These are phyloP conservation scores for Camellia granthamiana DNA, from an alignment of 148 eudicot genomes.

Conservation along the genomic window DNA sequence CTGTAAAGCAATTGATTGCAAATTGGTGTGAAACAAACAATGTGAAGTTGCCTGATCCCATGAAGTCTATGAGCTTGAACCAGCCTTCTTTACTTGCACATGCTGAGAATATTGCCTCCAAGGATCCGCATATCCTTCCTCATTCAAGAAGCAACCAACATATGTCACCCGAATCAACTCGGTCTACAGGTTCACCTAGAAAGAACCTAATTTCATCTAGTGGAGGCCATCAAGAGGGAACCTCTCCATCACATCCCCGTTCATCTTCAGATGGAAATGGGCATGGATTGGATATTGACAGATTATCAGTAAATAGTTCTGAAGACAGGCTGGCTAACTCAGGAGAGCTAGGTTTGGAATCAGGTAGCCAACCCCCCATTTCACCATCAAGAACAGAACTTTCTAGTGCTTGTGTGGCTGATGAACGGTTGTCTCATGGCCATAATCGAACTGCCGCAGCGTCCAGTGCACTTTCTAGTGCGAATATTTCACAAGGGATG, in stretches of 20 bases:
- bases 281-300: conserved; percentile 38
- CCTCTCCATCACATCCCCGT: conserved; percentile 56
- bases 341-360: conserved; percentile 46
- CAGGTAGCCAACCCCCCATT: conserved; percentile 35
- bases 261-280: conserved; percentile 60
- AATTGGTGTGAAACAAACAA: conserved; percentile 92
- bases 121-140: conserved; percentile 30
- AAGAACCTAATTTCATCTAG: conserved; percentile 39
- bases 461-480: conserved; percentile 42
- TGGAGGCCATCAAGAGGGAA: conserved; percentile 33
- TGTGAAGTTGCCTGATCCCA: conserved; percentile 82
- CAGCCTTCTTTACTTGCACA: conserved; percentile 43
- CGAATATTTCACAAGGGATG: conserved; percentile 36
- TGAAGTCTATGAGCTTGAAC: conserved; percentile 47
- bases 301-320: conserved; percentile 28
- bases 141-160: conserved; percentile 45
- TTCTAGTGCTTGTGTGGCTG: conserved; percentile 29
- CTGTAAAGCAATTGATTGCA: conserved; percentile 91
- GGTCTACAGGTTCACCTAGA: conserved; percentile 34
- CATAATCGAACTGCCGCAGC: conserved; percentile 36
- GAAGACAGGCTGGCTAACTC: conserved; percentile 47
- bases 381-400: conserved; percentile 46
- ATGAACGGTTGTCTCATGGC: conserved; percentile 39
- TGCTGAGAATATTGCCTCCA: conserved; percentile 36
- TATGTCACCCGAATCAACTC: conserved; percentile 42